phyloP scores from a whole-genome alignment of 2,329 filamentous ascomycete genomes.

The Diaporthe citri region DNA sequence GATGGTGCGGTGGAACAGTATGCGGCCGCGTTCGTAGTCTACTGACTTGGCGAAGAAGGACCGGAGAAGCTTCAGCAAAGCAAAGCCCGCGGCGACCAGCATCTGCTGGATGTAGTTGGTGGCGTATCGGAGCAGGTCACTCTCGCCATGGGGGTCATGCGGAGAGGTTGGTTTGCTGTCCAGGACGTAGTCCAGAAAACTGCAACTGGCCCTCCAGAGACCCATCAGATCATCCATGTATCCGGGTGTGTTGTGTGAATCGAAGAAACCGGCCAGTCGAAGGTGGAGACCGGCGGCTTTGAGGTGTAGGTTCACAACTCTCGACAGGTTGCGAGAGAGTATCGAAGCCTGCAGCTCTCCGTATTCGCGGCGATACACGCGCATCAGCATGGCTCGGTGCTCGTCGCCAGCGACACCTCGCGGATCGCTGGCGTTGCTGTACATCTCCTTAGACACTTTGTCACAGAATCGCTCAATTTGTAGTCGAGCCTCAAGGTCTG shows the following conservation, averaged over 20 bases:
- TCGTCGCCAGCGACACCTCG: constrained; percentile 77
- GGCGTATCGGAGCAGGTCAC: constrained; percentile 73
- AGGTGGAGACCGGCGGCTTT: constrained; percentile 81
- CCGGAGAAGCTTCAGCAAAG: constrained; percentile 81
- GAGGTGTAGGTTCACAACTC: constrained; percentile 74
- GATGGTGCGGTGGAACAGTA: constrained; percentile 79
- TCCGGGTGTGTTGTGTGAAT: constrained; percentile 77
- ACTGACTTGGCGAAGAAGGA: constrained; percentile 82
- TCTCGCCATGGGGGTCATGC: constrained; percentile 58
- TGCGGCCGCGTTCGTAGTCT: constrained; percentile 75
- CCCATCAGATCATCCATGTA: constrained; percentile 82
- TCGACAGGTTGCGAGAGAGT: constrained; percentile 68
- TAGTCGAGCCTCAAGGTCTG: constrained; percentile 75
- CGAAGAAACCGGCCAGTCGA: constrained; percentile 84
- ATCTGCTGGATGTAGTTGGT: constrained; percentile 87
- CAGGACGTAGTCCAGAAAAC: constrained; percentile 76
- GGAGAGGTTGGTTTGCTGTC: constrained; percentile 61
- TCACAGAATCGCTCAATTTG: constrained; percentile 82
- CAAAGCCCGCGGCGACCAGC: constrained; percentile 84
- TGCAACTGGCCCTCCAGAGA: constrained; percentile 78
- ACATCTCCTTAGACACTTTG: constrained; percentile 83
- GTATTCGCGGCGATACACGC: constrained; percentile 75
- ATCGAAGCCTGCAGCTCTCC: constrained; percentile 73
- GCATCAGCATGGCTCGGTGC: constrained; percentile 74
- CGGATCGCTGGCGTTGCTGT: constrained; percentile 81